These are phyloP conservation scores for Saccharum hybrid DNA, from an alignment of 202 grass and related monocot genomes.

Conservation along the genomic window DNA sequence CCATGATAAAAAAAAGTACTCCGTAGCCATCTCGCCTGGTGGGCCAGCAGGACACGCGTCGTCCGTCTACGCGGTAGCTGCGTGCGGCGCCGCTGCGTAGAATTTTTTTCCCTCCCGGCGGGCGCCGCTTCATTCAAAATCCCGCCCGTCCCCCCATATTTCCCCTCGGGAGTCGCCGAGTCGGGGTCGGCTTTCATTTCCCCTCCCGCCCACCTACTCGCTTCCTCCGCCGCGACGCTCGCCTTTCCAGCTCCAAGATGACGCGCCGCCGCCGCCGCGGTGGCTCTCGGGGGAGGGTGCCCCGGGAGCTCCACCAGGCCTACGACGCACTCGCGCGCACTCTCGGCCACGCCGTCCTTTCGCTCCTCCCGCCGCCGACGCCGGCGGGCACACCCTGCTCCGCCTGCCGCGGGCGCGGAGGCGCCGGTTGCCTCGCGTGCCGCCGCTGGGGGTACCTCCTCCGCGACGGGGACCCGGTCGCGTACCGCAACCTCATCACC, in stretches of 20 bases:
- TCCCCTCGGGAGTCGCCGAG: neutral
- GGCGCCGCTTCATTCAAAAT: neutral
- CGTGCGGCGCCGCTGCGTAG: no score
- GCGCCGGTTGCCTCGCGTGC: slow-evolving; percentile 51
- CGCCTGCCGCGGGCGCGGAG: slow-evolving; percentile 43
- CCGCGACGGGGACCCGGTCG: slow-evolving; percentile 46
- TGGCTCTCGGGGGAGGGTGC: neutral
- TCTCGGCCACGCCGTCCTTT: slow-evolving; percentile 48
- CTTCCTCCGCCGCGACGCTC: neutral
- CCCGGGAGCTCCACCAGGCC: slow-evolving; percentile 45
- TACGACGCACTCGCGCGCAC: slow-evolving; percentile 41
- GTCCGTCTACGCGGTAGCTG: no score
- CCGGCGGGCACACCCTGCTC: slow-evolving; percentile 29
- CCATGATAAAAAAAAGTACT: no score
- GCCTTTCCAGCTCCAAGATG: neutral
- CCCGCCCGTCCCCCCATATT: neutral
- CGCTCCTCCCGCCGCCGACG: slow-evolving; percentile 43
- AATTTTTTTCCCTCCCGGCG: no score
- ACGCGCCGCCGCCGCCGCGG: slow-evolving; percentile 24
- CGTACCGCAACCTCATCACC: slow-evolving; percentile 57
- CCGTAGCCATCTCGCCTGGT: no score
- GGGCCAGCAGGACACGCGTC: no score
- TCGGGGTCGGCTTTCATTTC: neutral
- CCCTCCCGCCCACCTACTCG: neutral
- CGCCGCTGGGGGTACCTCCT: slow-evolving; percentile 49